A percentile compares a stretch with the other conserved stretches of the same genome.
Conservation (phyloP, 2,329 filamentous ascomycete species). For the Pestalotiopsis sp. region DNA sequence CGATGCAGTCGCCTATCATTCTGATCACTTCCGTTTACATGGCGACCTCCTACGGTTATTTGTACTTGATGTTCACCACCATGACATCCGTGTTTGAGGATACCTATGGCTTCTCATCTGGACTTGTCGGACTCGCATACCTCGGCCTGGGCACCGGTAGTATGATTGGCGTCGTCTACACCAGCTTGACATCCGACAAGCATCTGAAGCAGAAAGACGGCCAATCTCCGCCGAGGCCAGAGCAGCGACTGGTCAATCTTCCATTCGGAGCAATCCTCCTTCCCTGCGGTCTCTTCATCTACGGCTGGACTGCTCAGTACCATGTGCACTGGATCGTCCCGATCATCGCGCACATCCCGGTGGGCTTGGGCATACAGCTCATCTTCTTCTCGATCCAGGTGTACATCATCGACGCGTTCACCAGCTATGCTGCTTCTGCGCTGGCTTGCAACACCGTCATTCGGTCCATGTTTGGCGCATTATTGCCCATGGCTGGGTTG, state of each 20-base stretch:
- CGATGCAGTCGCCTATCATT: constrained; percentile 36
- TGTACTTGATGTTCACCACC: constrained; percentile 45
- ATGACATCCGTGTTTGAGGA: constrained; percentile 41
- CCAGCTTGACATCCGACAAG: constrained; percentile 56
- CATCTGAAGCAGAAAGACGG: constrained; percentile 62
- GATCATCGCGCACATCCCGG: constrained; percentile 36
- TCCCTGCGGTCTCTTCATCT: constrained; percentile 49
- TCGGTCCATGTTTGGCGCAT: constrained; percentile 45
- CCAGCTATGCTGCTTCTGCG: constrained; percentile 48
- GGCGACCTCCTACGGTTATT: constrained; percentile 33
- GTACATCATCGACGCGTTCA: constrained; percentile 49
- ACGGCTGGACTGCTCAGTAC: constrained; percentile 46
- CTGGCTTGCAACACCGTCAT: constrained; percentile 40
- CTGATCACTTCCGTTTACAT: constrained; percentile 35
- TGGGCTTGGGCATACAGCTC: constrained; percentile 36
- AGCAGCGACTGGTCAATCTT: neutral
- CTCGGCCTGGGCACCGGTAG: constrained; percentile 41
- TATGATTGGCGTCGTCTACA: constrained; percentile 56
- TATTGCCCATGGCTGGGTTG: constrained; percentile 51
- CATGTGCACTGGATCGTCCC: constrained; percentile 41
- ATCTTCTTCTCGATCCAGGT: constrained; percentile 33
- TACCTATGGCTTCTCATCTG: constrained; percentile 38
- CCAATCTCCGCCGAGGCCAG: constrained; percentile 12
- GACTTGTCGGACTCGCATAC: constrained; percentile 39
- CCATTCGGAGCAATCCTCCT: constrained; percentile 39